Evolutionary conservation across 345 rosid species (phyloP).

Genomic region (Salix exigua): DNA sequence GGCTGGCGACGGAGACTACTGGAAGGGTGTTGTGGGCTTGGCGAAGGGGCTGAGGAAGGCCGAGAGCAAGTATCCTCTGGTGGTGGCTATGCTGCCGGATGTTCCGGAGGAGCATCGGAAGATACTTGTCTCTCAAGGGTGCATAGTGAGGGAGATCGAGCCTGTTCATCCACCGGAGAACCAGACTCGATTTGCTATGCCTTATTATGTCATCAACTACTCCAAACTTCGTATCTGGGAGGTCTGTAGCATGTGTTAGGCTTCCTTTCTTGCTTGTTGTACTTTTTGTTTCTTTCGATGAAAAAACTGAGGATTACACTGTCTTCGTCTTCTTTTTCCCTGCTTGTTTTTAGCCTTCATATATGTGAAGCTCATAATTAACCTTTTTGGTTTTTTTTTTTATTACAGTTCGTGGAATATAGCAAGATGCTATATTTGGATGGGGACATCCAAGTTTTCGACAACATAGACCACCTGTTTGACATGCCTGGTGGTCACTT

Average conservation of each 20-base stretch:
- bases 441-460: slow-evolving; percentile 78
- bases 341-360: neutral
- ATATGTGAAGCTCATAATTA: neutral
- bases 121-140: slow-evolving; percentile 62
- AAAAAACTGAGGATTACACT: neutral
- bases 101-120: slow-evolving; percentile 72
- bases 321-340: neutral
- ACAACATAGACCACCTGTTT: slow-evolving; percentile 65
- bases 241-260: slow-evolving; percentile 25
- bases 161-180: slow-evolving; percentile 70
- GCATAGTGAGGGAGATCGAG: slow-evolving; percentile 56
- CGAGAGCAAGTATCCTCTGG: slow-evolving; percentile 56
- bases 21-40: slow-evolving; percentile 72
- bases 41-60: slow-evolving; percentile 76
- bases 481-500: slow-evolving; percentile 57
- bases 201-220: slow-evolving; percentile 77
- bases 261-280: neutral
- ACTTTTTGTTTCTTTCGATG: neutral
- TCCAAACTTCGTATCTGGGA: slow-evolving; percentile 87
- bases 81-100: slow-evolving; percentile 79
- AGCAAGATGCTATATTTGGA: slow-evolving; percentile 79
- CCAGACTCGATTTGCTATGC: slow-evolving; percentile 68
- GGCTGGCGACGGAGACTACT: slow-evolving; percentile 73
- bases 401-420: slow-evolving; percentile 50
- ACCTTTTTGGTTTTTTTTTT: slow-evolving; percentile 35